Evolutionary conservation across 352 stramenopile species (phyloP), one percentile per base, ranked within the genome.

Genomic region (Phytophthora pisi): DNA sequence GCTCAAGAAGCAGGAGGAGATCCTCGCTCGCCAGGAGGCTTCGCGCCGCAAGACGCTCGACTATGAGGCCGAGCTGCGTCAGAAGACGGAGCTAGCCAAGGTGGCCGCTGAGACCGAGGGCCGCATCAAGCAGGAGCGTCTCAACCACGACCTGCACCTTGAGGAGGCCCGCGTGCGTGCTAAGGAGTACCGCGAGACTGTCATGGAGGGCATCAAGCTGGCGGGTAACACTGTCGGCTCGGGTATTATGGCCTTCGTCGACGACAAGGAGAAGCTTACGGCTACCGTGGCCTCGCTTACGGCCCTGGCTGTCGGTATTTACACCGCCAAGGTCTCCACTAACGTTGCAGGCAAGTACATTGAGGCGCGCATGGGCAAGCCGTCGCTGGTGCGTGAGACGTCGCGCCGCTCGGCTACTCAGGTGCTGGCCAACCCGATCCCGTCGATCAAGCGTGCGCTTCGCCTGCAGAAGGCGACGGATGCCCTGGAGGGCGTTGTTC

Each of bases 1-100:
- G 84, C 76, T 98, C 23, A 97, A 98, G 84, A 99, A 99, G 75
- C 95, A 99, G 82, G 97, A 99, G 82, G 97, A 99, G 84, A 98
- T 98, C 78, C 87, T 98, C 4, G 86, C 89, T 61, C 87, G 96
- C 51, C 95, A 99, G 72, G 97, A 99, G 83, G 88, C 91, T 18
- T 98, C 98, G 74, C 84, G 97, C 69, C 92, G 97, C 51, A 98
- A 99, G 82, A 99, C 97, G 18, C 87, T 98, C 46, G 96, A 99
- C 75, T 98, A 99, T 70, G 97, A 99, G 80, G 96, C 96, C 24
- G 93, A 98, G 72, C 78, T 98, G 59, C 86, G 96, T 45, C 91
- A 96, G 64, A 89, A 96, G 74, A 98, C 96, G 1, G 97, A 99
- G 76, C 73, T 99, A 28, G 94, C 96, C 65, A 98, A 98, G 70